A percentile compares a stretch with the other conserved stretches of the same genome.
phyloP scores from a whole-genome alignment of 2,329 filamentous ascomycete species.

The Cladobotryum protrusum region DNA sequence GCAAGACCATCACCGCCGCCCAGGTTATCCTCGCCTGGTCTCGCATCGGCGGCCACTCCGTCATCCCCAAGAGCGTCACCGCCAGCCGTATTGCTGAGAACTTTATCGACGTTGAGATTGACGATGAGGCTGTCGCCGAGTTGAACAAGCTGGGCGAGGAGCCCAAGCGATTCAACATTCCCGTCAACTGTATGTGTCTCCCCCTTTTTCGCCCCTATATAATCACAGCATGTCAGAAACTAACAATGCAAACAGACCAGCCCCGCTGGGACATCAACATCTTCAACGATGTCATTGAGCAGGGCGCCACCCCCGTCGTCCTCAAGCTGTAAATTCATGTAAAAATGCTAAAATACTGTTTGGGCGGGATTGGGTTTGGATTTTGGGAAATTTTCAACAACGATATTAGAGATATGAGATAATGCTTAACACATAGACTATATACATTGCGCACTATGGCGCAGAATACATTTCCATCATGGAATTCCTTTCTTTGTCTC shows the following conservation, averaged over 20 bases:
- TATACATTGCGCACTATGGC: too few relatives aligned
- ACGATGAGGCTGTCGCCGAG: constrained; percentile 50
- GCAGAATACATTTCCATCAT: too few relatives aligned
- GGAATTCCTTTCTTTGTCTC: too few relatives aligned
- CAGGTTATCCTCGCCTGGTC: constrained; percentile 53
- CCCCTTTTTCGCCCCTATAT: background rate
- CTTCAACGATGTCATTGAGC: constrained; percentile 48
- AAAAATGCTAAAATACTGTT: background rate
- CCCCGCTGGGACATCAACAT: constrained; percentile 52
- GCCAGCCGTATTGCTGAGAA: constrained; percentile 62
- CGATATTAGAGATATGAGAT: too few relatives aligned
- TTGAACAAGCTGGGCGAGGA: constrained; percentile 56
- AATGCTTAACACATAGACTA: too few relatives aligned
- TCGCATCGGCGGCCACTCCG: constrained; percentile 55
- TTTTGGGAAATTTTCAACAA: too few relatives aligned
- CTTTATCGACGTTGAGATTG: constrained; percentile 60
- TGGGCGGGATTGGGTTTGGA: too few relatives aligned
- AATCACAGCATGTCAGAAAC: background rate
- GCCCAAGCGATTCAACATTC: constrained; percentile 40
- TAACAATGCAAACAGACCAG: constrained; percentile 28
- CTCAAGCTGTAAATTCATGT: constrained; percentile 17
- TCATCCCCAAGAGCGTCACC: constrained; percentile 71
- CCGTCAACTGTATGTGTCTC: constrained; percentile 33
- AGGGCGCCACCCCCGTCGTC: constrained; percentile 42
- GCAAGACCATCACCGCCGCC: constrained; percentile 35